Evolutionary conservation across 1,284 basidiomycete species (phyloP).

Genomic region (Naganishia albida): DNA sequence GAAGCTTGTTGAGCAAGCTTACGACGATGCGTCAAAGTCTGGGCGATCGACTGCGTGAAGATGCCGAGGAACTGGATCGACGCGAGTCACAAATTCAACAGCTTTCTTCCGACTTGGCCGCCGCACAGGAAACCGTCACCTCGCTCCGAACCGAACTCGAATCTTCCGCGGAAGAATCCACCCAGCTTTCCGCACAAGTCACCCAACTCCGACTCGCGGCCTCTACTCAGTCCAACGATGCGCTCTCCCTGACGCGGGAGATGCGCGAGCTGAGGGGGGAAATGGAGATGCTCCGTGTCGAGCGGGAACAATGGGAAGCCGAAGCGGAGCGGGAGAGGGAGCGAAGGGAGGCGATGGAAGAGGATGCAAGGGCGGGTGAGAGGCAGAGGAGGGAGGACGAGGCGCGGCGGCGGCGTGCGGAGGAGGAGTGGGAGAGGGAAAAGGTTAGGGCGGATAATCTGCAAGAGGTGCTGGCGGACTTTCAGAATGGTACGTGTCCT

Average conservation of each 20-base stretch:
- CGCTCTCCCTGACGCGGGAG: conserved; percentile 71
- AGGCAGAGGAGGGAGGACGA: conserved; percentile 68
- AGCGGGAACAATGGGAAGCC: conserved; percentile 84
- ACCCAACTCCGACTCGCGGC: conserved; percentile 57
- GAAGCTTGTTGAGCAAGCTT: conserved; percentile 79
- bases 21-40: conserved; percentile 90
- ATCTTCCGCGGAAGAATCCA: conserved; percentile 69
- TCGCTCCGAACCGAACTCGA: conserved; percentile 77
- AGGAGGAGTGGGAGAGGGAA: conserved; percentile 67
- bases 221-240: conserved; percentile 66
- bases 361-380: conserved; percentile 62
- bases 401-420: conserved; percentile 61
- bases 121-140: conserved; percentile 67
- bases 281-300: conserved; percentile 77
- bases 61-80: conserved; percentile 95
- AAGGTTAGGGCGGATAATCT: conserved; percentile 76
- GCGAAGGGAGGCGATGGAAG: conserved; percentile 66
- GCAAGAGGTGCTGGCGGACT: conserved; percentile 90
- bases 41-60: conserved; percentile 91
- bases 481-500: conserved; percentile 72
- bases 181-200: conserved; percentile 68
- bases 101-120: conserved; percentile 72
- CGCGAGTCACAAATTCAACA: conserved; percentile 77
- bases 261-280: conserved; percentile 76
- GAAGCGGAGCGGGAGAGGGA: conserved; percentile 73